A percentile compares a stretch with the other conserved stretches of the same genome.
Conservation (phyloP, 805 yeast genomes). For the Geotrichum ghanense region DNA sequence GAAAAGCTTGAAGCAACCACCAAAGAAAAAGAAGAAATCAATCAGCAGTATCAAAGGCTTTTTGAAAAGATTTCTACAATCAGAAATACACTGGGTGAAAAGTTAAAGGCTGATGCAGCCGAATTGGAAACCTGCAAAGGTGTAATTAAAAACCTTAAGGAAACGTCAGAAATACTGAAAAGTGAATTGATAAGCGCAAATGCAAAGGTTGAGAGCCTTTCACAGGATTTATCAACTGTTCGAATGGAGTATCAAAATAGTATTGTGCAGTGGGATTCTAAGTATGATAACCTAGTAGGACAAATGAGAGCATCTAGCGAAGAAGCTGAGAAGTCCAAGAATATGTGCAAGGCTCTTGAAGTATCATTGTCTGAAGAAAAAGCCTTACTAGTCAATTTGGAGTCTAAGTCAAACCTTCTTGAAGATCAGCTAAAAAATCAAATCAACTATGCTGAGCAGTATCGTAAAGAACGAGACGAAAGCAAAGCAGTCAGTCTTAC, state of each 20-base stretch:
- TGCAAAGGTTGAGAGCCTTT: slow-evolving; percentile 19
- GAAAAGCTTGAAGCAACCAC: slow-evolving; percentile 45
- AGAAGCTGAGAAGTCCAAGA: slow-evolving; percentile 13
- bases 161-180: slow-evolving; percentile 27
- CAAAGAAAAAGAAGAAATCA: slow-evolving; percentile 31
- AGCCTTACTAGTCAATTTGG: slow-evolving; percentile 10
- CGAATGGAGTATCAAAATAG: slow-evolving; percentile 15
- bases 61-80: slow-evolving; percentile 28
- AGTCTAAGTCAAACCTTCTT: slow-evolving; percentile 17
- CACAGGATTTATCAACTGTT: slow-evolving; percentile 19
- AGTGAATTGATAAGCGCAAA: slow-evolving; percentile 26
- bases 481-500: slow-evolving; percentile 18
- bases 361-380: slow-evolving; percentile 25
- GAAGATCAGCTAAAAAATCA: slow-evolving; percentile 24
- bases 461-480: slow-evolving; percentile 15
- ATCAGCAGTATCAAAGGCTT: slow-evolving; percentile 30
- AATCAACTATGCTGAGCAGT: slow-evolving; percentile 19
- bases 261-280: slow-evolving; percentile 11
- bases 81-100: slow-evolving; percentile 31
- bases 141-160: slow-evolving; percentile 23
- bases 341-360: slow-evolving; percentile 21
- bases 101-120: slow-evolving; percentile 30
- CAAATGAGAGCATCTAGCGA: slow-evolving; percentile 16
- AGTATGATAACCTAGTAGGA: slow-evolving; percentile 16
- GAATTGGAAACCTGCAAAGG: slow-evolving; percentile 25